Evolutionary conservation across 2,329 filamentous ascomycete genomes (phyloP), one percentile per base, ranked within the genome.

Genomic region (Clarireedia homoeocarpa): DNA sequence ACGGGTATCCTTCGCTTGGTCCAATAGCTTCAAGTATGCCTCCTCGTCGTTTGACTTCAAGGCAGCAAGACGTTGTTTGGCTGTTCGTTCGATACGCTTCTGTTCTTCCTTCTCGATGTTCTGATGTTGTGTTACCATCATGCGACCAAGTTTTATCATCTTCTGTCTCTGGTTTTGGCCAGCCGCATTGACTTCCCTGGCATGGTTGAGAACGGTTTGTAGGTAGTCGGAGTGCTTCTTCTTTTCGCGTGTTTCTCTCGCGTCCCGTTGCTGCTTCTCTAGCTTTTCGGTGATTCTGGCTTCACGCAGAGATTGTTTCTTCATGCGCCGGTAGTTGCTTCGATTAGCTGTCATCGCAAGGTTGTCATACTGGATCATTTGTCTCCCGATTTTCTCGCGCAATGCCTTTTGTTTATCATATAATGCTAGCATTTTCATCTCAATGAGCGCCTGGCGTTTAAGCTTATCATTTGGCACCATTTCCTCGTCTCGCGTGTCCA

Each of bases 51-150:
- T 95, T 67, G 94, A 92, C 76, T 96, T 97, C 71, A 99, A 81
- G 59, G 94, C 94, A 73, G 97, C 92, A 63, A 99, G 85, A 96
- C 94, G 94, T 73, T 99, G 94, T 79, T 99, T 99, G 62, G 94
- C 94, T 9, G 92, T 99, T 62, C 94, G 83, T 76, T 99, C 94
- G 63, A 99, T 88, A 61, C 94, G 89, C 77, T 96, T 97, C 80
- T 97, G 92, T 75, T 99, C 94, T 77, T 99, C 94, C 75, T 96
- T 96, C 72, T 99, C 94, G 70, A 99, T 97, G 71, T 92, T 89
- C 73, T 91, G 88, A 72, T 99, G 94, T 59, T 96, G 91, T 56
- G 80, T 75, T 61, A 88, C 81, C 90, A 97, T 96, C 72, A 91
- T 81, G 56, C 89, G 88, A 63, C 91, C 90, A 52, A 97, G 81